Conservation (phyloP, 257 asterid species). For the Solanum etuberosum region DNA sequence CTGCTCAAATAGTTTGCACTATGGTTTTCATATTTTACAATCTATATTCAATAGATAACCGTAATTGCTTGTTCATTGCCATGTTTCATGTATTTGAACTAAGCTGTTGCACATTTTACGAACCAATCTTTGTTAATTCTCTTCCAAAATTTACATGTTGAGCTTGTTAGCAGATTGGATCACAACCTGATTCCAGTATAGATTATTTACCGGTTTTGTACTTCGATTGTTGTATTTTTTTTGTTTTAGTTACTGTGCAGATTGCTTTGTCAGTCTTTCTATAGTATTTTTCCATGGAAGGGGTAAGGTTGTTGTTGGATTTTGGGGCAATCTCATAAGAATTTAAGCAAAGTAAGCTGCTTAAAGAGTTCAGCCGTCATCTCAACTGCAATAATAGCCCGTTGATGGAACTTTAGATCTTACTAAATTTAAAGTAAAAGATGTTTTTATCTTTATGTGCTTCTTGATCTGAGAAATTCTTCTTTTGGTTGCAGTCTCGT, state of each 20-base stretch:
- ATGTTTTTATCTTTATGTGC: not conserved
- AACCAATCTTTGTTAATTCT: not conserved
- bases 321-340: not conserved
- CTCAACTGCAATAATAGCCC: not conserved
- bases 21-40: not conserved
- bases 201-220: not conserved
- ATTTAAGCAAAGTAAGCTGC: not conserved
- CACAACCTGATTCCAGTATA: not conserved
- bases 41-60: not conserved
- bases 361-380: not conserved
- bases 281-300: not conserved
- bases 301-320: not conserved
- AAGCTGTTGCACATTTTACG: not conserved
- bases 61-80: not conserved
- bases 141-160: not conserved
- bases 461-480: not conserved
- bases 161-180: not conserved
- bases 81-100: not conserved
- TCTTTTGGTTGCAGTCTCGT: slow-evolving; percentile 31
- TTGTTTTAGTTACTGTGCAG: not conserved
- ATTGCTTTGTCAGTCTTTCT: not conserved
- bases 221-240: not conserved
- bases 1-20: not conserved
- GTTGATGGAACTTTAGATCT: not conserved
- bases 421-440: not conserved